Base-by-base conservation (phyloP, 2,329 filamentous ascomycete genomes). In the Aotearoamyces nothofagi region DNA sequence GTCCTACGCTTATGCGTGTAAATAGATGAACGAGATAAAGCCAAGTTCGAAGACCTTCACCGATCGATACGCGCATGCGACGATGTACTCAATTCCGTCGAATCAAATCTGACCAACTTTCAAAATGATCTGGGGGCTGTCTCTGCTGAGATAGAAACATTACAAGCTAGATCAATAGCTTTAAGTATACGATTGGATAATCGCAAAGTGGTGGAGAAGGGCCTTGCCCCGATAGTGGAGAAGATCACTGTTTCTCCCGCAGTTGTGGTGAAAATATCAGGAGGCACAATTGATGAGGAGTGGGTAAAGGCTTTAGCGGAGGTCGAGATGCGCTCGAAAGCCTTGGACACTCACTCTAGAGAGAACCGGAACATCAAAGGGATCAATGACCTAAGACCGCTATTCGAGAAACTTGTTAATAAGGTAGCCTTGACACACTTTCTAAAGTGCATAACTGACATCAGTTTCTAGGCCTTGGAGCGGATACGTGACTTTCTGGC, bases 401-500 rank as follows among this genome's bases (percentile, higher is more conserved):
- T 98, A 23, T 57, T 98, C 28, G 74, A 83, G 31, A 82, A 92
- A 50, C 61, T 98, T 19, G 81, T 77, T 12, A 69, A 78, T 31
- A 92, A 90, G 60, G 78, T 79, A 52, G 35, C 50, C 23, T 26
- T 2, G 11, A 24, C n/a, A 5, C 12, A 10, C 11, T 22, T 23
- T 20, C 15, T 17, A 33, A 17, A 17, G 10, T 24, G 28, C 30
- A 29, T 10, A 28, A 17, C 32, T 3, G 29, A 20, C 36, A 7
- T 45, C 29, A 45, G 30, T 8, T 32, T 26, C 31, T 26, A 79
- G 73, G 87, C 86, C n/a, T 64, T 92, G 15, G 84, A 94, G 54
- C 73, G 90, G 32, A 92, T 96, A 51, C 70, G 92, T 33, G 90
- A 98, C 52, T 92, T 92, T 46, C 65, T 98, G 20, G 90, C 98